These are phyloP conservation scores for Candida mesenterica DNA, from an alignment of 1,139 yeast species.

Conservation along the genomic window DNA sequence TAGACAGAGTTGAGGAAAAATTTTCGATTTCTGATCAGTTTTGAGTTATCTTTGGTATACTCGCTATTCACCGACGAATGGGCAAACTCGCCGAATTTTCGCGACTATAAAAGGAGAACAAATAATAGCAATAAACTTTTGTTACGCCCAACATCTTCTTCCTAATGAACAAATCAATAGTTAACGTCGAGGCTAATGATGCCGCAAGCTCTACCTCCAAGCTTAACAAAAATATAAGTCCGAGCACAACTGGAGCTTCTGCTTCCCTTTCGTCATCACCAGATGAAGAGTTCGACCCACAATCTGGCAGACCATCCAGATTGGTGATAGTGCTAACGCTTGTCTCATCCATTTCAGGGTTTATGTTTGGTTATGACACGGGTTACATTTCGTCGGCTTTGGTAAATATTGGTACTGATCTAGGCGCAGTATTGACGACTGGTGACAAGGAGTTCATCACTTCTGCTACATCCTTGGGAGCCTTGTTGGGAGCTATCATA, in stretches of 20 bases:
- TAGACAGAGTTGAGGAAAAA: too few species aligned
- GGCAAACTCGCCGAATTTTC: too few species aligned
- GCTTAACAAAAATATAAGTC: not conserved
- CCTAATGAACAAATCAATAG: not conserved
- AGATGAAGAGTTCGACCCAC: not conserved
- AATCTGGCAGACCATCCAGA: conserved; percentile 49
- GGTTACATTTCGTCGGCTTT: conserved; percentile 93
- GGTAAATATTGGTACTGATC: conserved; percentile 77
- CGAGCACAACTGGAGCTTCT: not conserved
- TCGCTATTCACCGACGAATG: too few species aligned
- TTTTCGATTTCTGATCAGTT: too few species aligned
- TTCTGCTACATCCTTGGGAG: conserved; percentile 94
- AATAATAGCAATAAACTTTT: not conserved
- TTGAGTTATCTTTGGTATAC: too few species aligned
- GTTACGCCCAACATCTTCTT: not conserved
- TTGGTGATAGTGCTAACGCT: conserved; percentile 69
- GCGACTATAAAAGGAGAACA: too few species aligned
- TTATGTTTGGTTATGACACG: conserved; percentile 95
- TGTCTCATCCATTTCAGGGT: conserved; percentile 87
- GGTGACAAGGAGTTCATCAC: conserved; percentile 89
- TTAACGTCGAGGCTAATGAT: not conserved
- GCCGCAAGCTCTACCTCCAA: not conserved
- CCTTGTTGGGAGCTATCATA: conserved; percentile 69
- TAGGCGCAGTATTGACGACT: conserved; percentile 52
- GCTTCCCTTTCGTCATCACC: too few species aligned